A percentile compares a stretch with the other conserved stretches of the same genome.
phyloP scores from a whole-genome alignment of 257 asterid species.

The Nicotiana sylvestris region DNA sequence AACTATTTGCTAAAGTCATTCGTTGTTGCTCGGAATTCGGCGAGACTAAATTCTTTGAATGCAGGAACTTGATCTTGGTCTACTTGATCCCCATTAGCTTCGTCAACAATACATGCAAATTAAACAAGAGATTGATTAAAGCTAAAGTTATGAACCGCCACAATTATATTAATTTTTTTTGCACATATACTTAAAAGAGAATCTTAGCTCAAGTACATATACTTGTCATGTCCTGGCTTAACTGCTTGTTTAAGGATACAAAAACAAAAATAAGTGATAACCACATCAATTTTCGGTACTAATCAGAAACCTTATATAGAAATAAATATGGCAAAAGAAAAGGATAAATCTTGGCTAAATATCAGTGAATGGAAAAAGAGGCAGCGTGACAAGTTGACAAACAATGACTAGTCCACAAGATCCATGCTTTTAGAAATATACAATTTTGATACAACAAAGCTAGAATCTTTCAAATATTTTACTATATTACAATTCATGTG shows the following conservation, averaged over 20 bases:
- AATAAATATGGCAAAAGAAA: too few species aligned
- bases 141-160: not conserved
- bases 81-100: constrained; percentile 56
- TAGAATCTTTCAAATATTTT: too few species aligned
- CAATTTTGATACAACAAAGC: too few species aligned
- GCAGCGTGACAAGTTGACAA: too few species aligned
- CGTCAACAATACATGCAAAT: constrained; percentile 15
- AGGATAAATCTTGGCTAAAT: too few species aligned
- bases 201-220: not conserved
- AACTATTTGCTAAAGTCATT: constrained; percentile 76
- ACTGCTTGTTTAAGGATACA: not conserved
- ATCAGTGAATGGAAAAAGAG: too few species aligned
- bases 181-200: not conserved
- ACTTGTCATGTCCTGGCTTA: not conserved
- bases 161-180: too few species aligned
- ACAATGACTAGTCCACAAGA: too few species aligned
- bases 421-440: too few species aligned
- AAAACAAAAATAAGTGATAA: not conserved
- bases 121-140: not conserved
- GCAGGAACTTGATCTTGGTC: constrained; percentile 23
- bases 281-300: not conserved
- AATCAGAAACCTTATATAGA: too few species aligned
- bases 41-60: constrained; percentile 64
- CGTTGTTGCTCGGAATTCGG: constrained; percentile 74
- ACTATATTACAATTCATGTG: too few species aligned